phyloP scores from a whole-genome alignment of 1,284 basidiomycete genomes.

The Sanghuangporus sanghuang region DNA sequence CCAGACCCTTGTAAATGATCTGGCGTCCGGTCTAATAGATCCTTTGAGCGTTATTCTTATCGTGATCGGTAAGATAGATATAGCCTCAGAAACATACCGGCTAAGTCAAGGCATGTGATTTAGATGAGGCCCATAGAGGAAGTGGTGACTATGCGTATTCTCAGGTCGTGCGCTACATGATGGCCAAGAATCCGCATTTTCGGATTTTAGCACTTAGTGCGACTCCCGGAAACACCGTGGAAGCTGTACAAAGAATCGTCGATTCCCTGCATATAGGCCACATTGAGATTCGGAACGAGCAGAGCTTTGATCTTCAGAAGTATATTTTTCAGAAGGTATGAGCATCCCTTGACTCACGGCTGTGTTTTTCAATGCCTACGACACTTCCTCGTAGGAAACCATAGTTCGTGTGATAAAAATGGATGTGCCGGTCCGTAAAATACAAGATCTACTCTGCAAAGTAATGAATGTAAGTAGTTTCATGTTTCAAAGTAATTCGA shows the following conservation, averaged over 20 bases:
- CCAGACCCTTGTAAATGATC: constrained; percentile 91
- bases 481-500: background rate
- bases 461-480: constrained; percentile 63
- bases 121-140: constrained; percentile 95
- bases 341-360: background rate
- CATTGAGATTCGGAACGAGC: constrained; percentile 93
- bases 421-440: constrained; percentile 49
- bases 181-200: constrained; percentile 92
- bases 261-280: constrained; percentile 95
- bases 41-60: constrained; percentile 75
- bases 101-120: constrained; percentile 9
- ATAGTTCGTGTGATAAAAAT: constrained; percentile 71
- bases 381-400: constrained; percentile 42
- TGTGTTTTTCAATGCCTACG: background rate
- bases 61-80: constrained; percentile 58
- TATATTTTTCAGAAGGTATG: constrained; percentile 88
- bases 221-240: constrained; percentile 85
- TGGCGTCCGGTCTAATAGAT: constrained; percentile 72
- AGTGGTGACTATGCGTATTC: constrained; percentile 93
- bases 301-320: constrained; percentile 80
- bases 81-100: constrained; percentile 2
- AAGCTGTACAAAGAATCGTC: constrained; percentile 87
- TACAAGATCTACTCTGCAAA: constrained; percentile 54
- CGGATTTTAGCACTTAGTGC: constrained; percentile 92
- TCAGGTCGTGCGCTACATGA: constrained; percentile 84